Base-by-base conservation (phyloP, 2,329 filamentous ascomycete species). In the Teratosphaeria pseudoeucalypti region DNA sequence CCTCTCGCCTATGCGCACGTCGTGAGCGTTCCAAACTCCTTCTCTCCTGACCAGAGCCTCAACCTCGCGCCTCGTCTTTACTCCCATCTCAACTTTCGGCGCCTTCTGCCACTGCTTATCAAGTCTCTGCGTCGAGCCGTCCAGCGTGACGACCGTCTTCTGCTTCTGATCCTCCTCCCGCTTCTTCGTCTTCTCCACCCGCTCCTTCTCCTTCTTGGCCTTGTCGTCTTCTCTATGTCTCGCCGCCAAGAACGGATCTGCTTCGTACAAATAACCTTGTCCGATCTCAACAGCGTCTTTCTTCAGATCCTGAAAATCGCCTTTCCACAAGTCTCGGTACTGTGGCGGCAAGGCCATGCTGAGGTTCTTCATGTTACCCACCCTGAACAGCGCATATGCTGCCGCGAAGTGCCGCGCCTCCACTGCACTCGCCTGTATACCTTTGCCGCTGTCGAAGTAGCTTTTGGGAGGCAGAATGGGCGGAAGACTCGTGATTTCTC, bases 391-490 rank as follows among this genome's bases (percentile, higher is more conserved):
- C 2, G 87, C 89, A 75, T 95, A 97, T 0, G 92, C 90, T 3
- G 94, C 94, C 9, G 92, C 91, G 65, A 95, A 94, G 77, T 99
- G 92, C 61, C 88, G 86, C 23, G 94, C 92, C 77, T 99, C 94
- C 10, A 97, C 81, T 0, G 91, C 85, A 4, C 89, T 94, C 6
- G 89, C 82, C 71, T 89, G 87, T 57, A 82, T 79, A 27, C 90
- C 87, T 60, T 94, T 79, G 29, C 72, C 69, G 60, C 92, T 84
- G 67, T 88, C 88, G 43, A 43, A 27, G 70, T 94, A 86, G 57
- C 83, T 84, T 1, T 83, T 79, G 3, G 92, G 91, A 32, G 95
- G 82, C 70, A 88, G 88, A 76, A 96, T 90, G 0, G 92, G 86
- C 14, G 92, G 88, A 52, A 97, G 79, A 57, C 80, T 85, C 27